phyloP scores from a whole-genome alignment of 495 filamentous ascomycete genomes.

The Mytilinidion resinicola region DNA sequence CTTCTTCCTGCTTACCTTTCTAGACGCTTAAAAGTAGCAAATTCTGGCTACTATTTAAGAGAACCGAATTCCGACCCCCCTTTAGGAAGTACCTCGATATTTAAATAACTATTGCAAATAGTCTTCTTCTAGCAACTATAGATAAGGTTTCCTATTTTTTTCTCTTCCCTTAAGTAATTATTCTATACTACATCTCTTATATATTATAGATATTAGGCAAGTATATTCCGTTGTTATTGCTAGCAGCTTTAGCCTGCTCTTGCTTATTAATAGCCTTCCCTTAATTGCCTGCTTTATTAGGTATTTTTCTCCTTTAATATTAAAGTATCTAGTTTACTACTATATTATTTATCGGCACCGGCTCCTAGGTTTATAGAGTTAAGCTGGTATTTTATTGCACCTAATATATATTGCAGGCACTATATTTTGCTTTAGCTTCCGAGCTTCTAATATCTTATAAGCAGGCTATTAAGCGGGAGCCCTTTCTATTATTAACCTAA shows the following conservation, averaged over 20 bases:
- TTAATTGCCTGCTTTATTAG: background rate
- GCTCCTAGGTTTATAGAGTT: background rate
- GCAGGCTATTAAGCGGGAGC: background rate
- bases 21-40: no score
- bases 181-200: background rate
- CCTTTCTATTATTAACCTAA: background rate
- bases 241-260: background rate
- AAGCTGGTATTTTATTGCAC: background rate
- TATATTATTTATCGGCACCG: constrained; percentile 11
- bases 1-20: no score
- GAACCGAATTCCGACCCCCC: no score
- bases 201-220: background rate
- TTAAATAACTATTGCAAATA: no score
- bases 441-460: background rate
- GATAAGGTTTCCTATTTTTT: background rate
- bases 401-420: background rate
- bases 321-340: constrained; percentile 21
- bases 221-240: background rate
- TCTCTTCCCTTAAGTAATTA: background rate
- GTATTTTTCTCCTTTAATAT: constrained; percentile 18
- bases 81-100: no score
- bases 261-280: background rate
- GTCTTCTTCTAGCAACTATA: no score
- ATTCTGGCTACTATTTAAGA: no score
- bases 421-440: background rate